Conservation (phyloP, 2,329 filamentous ascomycete species). For the Colletotrichum graminicola region DNA sequence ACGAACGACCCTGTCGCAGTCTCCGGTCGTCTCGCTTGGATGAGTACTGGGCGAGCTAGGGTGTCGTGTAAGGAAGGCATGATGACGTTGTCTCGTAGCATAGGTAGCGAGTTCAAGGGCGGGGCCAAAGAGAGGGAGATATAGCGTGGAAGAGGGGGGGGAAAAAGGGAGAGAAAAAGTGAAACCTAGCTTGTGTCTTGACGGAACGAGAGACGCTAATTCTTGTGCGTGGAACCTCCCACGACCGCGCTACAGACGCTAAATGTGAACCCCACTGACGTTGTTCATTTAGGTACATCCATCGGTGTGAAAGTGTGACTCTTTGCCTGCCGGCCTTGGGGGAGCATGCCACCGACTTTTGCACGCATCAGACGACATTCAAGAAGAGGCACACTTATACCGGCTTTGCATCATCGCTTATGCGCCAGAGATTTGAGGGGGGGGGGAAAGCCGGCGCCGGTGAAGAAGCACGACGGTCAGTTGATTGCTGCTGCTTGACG, state of each 20-base stretch:
- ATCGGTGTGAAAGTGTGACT: constrained; percentile 6
- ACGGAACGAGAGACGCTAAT: neutral
- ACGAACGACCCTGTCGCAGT: neutral
- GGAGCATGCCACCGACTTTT: neutral
- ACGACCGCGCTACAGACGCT: neutral
- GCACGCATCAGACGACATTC: constrained; percentile 1
- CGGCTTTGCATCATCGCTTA: constrained; percentile 25
- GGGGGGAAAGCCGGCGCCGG: neutral
- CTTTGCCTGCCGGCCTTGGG: constrained; percentile 4
- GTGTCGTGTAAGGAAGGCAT: neutral
- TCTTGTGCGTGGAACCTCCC: neutral
- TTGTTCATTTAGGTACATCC: too few relatives aligned
- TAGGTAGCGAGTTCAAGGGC: neutral
- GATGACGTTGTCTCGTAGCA: constrained; percentile 10
- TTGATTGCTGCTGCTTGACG: neutral
- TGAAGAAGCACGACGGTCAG: neutral
- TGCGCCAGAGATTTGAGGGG: constrained; percentile 2
- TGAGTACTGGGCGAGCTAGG: too few relatives aligned
- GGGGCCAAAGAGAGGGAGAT: neutral
- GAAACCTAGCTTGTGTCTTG: neutral
- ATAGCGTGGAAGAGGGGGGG: neutral
- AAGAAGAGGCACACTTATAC: neutral
- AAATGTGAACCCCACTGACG: constrained; percentile 32
- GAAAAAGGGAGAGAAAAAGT: neutral
- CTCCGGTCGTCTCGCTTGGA: neutral